These are phyloP conservation scores for Crithidia fasciculata DNA, from an alignment of 208 protist species.

Conservation along the genomic window DNA sequence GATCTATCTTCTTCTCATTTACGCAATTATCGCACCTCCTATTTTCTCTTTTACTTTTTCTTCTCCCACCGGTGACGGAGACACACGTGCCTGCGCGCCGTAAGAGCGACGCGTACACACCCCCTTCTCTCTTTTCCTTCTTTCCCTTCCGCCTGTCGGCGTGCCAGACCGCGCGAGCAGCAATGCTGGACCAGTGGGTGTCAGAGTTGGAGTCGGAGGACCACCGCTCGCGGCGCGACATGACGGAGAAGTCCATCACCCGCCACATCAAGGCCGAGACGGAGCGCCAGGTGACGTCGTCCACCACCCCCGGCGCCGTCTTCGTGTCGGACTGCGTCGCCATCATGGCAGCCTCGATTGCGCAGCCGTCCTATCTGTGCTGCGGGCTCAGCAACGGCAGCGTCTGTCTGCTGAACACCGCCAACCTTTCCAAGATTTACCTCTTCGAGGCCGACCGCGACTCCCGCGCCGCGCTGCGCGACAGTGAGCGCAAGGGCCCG, in stretches of 20 bases:
- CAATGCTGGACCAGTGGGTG: constrained; percentile 39
- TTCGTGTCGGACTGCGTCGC: constrained; percentile 66
- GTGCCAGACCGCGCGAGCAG: neutral
- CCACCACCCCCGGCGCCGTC: constrained; percentile 46
- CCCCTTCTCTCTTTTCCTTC: neutral
- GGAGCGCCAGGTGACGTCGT: constrained; percentile 65
- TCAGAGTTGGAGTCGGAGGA: constrained; percentile 42
- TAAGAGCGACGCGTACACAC: too few relatives aligned
- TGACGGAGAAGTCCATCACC: constrained; percentile 59
- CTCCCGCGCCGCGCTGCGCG: constrained; percentile 4
- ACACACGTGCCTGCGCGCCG: too few relatives aligned
- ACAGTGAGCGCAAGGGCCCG: constrained; percentile 2
- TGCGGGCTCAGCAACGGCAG: constrained; percentile 67
- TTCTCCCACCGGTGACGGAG: too few relatives aligned
- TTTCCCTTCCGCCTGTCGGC: neutral
- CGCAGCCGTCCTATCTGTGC: constrained; percentile 49
- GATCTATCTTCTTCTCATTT: too few relatives aligned
- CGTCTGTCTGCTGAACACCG: constrained; percentile 72
- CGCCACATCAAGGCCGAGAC: constrained; percentile 47
- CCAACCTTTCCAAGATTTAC: constrained; percentile 71
- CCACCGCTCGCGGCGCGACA: constrained; percentile 50
- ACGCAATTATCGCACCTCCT: too few relatives aligned
- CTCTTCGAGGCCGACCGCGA: constrained; percentile 54
- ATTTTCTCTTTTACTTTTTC: too few relatives aligned
- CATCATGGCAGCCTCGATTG: constrained; percentile 30